These are phyloP conservation scores for Tolypocladium paradoxum DNA, from an alignment of 2,329 filamentous ascomycete species.

Conservation along the genomic window DNA sequence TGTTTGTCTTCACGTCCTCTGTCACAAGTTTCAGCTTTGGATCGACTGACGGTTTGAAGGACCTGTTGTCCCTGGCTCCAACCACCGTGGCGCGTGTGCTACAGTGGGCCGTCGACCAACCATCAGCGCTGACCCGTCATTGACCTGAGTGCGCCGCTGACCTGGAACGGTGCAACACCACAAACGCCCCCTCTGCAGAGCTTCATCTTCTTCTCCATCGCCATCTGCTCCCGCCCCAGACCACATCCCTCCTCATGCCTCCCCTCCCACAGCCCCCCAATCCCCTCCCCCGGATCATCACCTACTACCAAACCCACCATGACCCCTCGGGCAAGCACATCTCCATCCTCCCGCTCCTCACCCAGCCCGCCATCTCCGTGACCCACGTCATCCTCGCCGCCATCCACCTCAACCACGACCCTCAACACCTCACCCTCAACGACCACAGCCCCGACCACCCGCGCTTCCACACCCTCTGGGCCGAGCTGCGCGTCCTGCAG, in stretches of 20 bases:
- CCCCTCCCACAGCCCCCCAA: slow-evolving; percentile 16
- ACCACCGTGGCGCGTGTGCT: too few relatives aligned
- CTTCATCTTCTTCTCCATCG: slow-evolving; percentile 1
- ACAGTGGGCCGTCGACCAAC: too few relatives aligned
- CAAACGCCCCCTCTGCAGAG: too few relatives aligned
- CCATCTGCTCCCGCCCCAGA: slow-evolving; percentile 15
- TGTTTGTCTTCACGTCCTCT: too few relatives aligned
- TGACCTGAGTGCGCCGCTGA: too few relatives aligned
- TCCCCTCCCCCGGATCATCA: slow-evolving; percentile 35
- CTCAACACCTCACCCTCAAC: slow-evolving; percentile 65
- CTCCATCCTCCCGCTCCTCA: slow-evolving; percentile 42
- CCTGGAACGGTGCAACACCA: too few relatives aligned
- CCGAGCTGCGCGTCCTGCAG: slow-evolving; percentile 63
- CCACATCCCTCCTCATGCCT: slow-evolving; percentile 11
- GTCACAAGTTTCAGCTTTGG: too few relatives aligned
- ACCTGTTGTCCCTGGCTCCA: too few relatives aligned
- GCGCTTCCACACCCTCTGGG: slow-evolving; percentile 65
- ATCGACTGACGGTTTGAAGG: too few relatives aligned
- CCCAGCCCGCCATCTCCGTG: slow-evolving; percentile 33
- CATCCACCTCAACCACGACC: slow-evolving; percentile 65
- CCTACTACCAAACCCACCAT: slow-evolving; percentile 47
- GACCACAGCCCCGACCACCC: slow-evolving; percentile 60
- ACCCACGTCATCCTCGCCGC: slow-evolving; percentile 84
- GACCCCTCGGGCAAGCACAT: slow-evolving; percentile 31
- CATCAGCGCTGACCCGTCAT: too few relatives aligned